A percentile compares a stretch with the other conserved stretches of the same genome.
These are phyloP conservation scores for Dissoconium aciculare DNA, from an alignment of 2,329 filamentous ascomycete genomes.

Conservation along the genomic window DNA sequence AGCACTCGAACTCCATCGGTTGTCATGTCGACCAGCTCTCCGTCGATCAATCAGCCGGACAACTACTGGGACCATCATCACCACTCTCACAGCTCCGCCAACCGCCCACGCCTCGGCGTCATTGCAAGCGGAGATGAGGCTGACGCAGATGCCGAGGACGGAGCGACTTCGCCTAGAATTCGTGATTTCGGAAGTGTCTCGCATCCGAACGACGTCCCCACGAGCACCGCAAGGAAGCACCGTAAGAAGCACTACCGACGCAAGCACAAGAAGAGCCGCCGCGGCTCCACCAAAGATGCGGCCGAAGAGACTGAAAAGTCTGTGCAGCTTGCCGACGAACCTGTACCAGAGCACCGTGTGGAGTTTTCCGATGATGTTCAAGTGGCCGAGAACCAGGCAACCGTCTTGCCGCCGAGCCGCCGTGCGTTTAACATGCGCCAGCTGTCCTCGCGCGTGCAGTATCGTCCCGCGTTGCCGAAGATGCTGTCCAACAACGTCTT, in stretches of 20 bases:
- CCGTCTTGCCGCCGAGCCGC: constrained; percentile 10
- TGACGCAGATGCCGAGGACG: constrained; percentile 36
- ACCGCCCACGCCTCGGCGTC: constrained; percentile 18
- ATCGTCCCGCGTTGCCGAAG: constrained; percentile 47
- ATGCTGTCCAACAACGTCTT: constrained; percentile 61
- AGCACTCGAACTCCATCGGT: constrained; percentile 42
- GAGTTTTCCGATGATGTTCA: constrained; percentile 27
- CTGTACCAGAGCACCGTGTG: constrained; percentile 17
- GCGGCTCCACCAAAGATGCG: constrained; percentile 29
- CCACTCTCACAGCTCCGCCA: background rate
- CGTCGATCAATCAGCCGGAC: constrained; percentile 26
- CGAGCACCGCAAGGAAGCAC: constrained; percentile 27
- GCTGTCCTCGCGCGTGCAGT: constrained; percentile 35
- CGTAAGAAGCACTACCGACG: constrained; percentile 29
- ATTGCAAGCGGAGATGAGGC: constrained; percentile 42
- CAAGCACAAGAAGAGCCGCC: constrained; percentile 25
- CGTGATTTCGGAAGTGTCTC: constrained; percentile 32
- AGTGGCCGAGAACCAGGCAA: constrained; percentile 9
- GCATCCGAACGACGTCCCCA: background rate
- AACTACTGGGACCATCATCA: constrained; percentile 17
- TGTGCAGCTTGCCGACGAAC: background rate
- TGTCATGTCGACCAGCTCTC: constrained; percentile 32
- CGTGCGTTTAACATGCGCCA: constrained; percentile 22
- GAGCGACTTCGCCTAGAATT: constrained; percentile 21
- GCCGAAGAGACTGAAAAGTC: constrained; percentile 16